A percentile compares a stretch with the other conserved stretches of the same genome.
phyloP scores from a whole-genome alignment of 2,329 filamentous ascomycete genomes.

The Kalaharituber pfeilii region DNA sequence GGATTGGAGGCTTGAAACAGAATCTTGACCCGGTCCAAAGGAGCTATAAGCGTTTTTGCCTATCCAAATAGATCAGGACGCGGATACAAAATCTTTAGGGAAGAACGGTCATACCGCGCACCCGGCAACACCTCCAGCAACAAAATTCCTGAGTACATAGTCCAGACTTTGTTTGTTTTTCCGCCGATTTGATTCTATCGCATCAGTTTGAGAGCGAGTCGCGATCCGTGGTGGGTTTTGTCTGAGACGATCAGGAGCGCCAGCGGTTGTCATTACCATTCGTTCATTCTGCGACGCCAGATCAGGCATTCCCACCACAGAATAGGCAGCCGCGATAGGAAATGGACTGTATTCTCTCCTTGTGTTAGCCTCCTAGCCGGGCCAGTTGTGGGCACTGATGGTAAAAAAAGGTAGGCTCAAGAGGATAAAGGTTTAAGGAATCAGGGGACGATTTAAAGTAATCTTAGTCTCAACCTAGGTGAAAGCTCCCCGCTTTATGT shows the following conservation, averaged over 20 bases:
- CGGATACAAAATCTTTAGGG: no score
- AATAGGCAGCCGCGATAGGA: no score
- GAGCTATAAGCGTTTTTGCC: slow-evolving; percentile 91
- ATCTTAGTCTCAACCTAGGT: no score
- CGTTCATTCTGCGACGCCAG: neutral
- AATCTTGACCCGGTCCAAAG: slow-evolving; percentile 94
- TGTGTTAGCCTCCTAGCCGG: no score
- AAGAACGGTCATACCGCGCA: slow-evolving; percentile 56
- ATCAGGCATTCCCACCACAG: neutral
- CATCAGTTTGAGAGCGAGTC: neutral
- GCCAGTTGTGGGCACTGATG: no score
- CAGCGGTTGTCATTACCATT: neutral
- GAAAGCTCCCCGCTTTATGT: no score
- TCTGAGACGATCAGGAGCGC: neutral
- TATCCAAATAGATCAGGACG: slow-evolving; percentile 29
- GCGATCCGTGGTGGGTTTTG: neutral
- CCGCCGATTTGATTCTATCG: neutral
- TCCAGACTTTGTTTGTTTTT: slow-evolving; percentile 33
- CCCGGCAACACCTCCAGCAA: slow-evolving; percentile 79
- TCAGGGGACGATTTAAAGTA: no score
- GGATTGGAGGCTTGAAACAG: slow-evolving; percentile 93
- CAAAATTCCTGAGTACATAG: slow-evolving; percentile 65
- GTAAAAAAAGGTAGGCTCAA: no score
- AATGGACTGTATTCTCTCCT: no score
- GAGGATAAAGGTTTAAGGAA: no score